Evolutionary conservation across 1,284 basidiomycete genomes (phyloP).

Genomic region (Lentinula novae-zelandiae): DNA sequence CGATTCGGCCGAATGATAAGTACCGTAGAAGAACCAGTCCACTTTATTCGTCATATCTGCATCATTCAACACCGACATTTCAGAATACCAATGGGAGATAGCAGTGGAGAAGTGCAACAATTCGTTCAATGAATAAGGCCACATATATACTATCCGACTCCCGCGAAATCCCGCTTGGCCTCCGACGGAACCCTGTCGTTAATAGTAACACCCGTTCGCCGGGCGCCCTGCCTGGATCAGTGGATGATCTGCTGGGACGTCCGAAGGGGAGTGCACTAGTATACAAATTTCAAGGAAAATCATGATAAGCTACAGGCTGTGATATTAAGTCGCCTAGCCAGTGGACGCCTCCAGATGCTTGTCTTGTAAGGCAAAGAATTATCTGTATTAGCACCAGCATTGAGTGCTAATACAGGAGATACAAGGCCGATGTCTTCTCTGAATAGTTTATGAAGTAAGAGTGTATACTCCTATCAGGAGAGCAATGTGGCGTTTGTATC

Average conservation of each 20-base stretch:
- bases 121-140: neutral
- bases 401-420: neutral
- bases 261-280: neutral
- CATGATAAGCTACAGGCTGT: neutral
- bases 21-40: neutral
- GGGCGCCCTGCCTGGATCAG: too few species aligned
- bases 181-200: neutral
- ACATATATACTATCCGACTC: neutral
- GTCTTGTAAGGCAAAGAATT: neutral
- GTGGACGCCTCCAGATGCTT: neutral
- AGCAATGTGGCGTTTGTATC: too few species aligned
- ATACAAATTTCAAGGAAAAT: neutral
- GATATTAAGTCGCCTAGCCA: neutral
- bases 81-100: neutral
- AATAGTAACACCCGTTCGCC: too few species aligned
- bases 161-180: neutral
- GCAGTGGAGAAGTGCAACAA: neutral
- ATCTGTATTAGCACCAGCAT: neutral
- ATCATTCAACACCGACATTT: neutral
- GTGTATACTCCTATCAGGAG: too few species aligned
- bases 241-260: too few species aligned
- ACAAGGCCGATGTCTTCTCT: neutral
- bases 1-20: neutral
- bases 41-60: neutral
- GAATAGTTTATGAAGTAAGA: too few species aligned